Base-by-base conservation (phyloP, 306 rosid species). In the Malus sieversii region DNA sequence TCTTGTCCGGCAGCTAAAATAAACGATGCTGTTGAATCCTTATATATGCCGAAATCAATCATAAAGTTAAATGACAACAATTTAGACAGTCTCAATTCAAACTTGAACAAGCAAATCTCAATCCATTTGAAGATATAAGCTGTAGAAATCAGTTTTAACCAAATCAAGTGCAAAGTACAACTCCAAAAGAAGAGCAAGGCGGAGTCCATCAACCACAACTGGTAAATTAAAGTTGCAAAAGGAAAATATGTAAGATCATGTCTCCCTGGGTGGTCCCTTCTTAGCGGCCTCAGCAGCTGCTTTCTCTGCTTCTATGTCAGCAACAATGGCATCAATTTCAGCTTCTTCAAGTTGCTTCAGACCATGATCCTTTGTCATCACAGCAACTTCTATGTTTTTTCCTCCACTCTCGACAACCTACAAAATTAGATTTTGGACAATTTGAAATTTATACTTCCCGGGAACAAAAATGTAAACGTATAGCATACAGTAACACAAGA, bases 361-460 rank as follows among this genome's bases (percentile, higher is more conserved):
- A 20, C 98, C 98, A 22, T 85, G 82, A 80, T 92, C 96, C 87
- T 75, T 90, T 2, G 97, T 95, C 99, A 95, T 90, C 73, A 89
- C 98, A 64, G 97, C 99, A 75, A 95, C 98, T 85, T 95, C 99
- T 64, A 95, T 90, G 89, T 92, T 95, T 87, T 95, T 95, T 23
- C 99, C 99, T 4, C 99, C 99, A 68, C 99, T 95, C 89, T 95
- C 99, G 18, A 95, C 99, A 83, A 95, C 99, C 98, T 95, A 83
- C 70, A 78, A 68, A 51, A 68, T 52, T 71, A 74, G 44, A 59
- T 40, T 55, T 62, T 44, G 68, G 57, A 32, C 78, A 81, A 74
- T 32, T 13, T 25, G 68, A 35, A 38, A 4, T 44, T 75, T 32
- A 40, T 14, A 45, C 63, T 27, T 57, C 7, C 27, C 10, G 6